These are phyloP conservation scores for Monosporozyma siamensis DNA, from an alignment of 805 yeast species.

Conservation along the genomic window DNA sequence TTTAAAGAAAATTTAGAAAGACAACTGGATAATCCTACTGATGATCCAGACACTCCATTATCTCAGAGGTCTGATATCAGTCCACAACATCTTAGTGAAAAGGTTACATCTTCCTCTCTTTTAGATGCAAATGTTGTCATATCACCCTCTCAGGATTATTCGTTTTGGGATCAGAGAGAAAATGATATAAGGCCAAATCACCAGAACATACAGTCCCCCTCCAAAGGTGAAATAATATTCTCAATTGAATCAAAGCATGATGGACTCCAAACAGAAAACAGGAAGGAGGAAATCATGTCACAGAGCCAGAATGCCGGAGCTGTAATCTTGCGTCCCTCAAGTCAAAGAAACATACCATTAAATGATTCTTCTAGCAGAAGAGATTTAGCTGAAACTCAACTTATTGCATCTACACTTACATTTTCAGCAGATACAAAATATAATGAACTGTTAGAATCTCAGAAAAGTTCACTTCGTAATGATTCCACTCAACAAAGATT, in stretches of 20 bases:
- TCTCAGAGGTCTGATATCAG: not conserved
- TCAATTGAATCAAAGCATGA: not conserved
- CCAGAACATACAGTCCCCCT: not conserved
- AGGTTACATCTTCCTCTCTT: not conserved
- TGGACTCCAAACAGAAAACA: too few species aligned
- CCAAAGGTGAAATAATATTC: not conserved
- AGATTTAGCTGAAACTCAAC: not conserved
- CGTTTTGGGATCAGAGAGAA: not conserved
- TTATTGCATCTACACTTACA: not conserved
- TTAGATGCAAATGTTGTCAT: too few species aligned
- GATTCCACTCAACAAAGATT: not conserved
- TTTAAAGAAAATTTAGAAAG: not conserved
- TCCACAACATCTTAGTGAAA: not conserved
- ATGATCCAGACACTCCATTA: constrained; percentile 6
- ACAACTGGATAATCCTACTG: constrained; percentile 9
- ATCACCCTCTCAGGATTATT: not conserved
- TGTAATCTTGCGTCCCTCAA: not conserved
- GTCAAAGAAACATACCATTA: not conserved
- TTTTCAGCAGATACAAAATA: not conserved
- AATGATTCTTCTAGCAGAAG: not conserved
- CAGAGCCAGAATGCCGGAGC: not conserved
- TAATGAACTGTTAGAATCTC: not conserved
- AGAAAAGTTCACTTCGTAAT: not conserved
- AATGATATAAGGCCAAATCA: not conserved
- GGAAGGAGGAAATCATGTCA: not conserved